Conservation (phyloP, 805 yeast species). For the Lipomyces lipofer region DNA sequence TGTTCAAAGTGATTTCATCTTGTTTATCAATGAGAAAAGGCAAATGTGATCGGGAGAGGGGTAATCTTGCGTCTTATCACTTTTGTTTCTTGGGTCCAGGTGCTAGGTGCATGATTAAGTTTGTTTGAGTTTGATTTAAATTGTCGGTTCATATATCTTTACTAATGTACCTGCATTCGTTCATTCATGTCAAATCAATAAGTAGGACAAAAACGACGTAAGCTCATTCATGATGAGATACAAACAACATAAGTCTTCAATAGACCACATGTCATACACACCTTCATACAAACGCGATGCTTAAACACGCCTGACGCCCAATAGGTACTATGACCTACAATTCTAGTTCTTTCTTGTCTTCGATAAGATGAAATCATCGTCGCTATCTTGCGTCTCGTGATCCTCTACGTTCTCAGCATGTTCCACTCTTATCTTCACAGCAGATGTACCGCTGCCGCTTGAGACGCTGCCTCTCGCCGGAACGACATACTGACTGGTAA, state of each 20-base stretch:
- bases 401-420: slow-evolving; percentile 25
- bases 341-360: background rate
- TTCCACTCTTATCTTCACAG: slow-evolving; percentile 12
- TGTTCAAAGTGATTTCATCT: background rate
- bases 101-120: background rate
- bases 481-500: background rate
- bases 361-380: slow-evolving; percentile 15
- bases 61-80: background rate
- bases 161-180: too few species aligned
- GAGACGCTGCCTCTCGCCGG: background rate
- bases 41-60: too few species aligned
- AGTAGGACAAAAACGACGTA: background rate
- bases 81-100: background rate
- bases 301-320: too few species aligned
- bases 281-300: background rate
- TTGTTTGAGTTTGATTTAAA: background rate
- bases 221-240: background rate
- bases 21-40: background rate
- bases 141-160: too few species aligned
- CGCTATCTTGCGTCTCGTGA: slow-evolving; percentile 14
- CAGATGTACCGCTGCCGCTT: background rate
- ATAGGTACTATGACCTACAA: too few species aligned
- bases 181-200: background rate
- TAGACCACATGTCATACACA: background rate
- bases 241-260: background rate